Evolutionary conservation across 768 basidiomycete genomes (phyloP), one percentile per base, ranked within the genome.

Genomic region (Hebeloma cylindrosporum): DNA sequence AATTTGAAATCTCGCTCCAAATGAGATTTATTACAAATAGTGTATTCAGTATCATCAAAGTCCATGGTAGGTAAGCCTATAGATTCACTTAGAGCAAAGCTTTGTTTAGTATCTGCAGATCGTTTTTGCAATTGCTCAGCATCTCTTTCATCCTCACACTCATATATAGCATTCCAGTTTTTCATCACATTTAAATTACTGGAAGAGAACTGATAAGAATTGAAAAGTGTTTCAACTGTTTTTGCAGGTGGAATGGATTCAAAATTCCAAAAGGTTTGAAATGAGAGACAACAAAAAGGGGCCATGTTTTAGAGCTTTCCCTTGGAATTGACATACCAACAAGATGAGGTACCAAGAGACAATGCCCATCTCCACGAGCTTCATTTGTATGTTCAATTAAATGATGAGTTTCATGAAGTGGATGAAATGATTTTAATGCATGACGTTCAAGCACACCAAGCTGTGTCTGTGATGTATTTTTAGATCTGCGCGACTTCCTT

Each of bases 161-260:
- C 66, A 53, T 67, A 41, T 0, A 66, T 51, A 13, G 58, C 63
- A 28, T 66, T 57, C 66, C 66, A 66, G 31, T 67, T 67, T 5
- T 48, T 38, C 44, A 64, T 58, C 9, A 67, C 47, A 5, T 6
- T 16, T 20, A 23, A 9, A 20, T 10, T 18, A 16, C n/a, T 2
- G 4, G 16, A 4, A 25, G 30, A 18, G 52, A 56, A 52, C 2
- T 27, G 36, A 11, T 22, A 17, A 11, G 33, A 16, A 3, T 37
- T 11, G 13, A 36, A 2, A 18, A 18, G 11, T 36, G 3, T 18
- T 36, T 2, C 33, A 7, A 8, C 7, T 35, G 33, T 9, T 17
- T 30, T 18, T 37, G 10, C 16, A 25, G 11, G 14, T 40, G 16
- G 3, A 23, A 21, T 1, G 17, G 17, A 22, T 28, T 8, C 4